Evolutionary conservation across 192 early-diverging fungal species (phyloP), one percentile per base, ranked within the genome.

Genomic region (Coemansia sp.): DNA sequence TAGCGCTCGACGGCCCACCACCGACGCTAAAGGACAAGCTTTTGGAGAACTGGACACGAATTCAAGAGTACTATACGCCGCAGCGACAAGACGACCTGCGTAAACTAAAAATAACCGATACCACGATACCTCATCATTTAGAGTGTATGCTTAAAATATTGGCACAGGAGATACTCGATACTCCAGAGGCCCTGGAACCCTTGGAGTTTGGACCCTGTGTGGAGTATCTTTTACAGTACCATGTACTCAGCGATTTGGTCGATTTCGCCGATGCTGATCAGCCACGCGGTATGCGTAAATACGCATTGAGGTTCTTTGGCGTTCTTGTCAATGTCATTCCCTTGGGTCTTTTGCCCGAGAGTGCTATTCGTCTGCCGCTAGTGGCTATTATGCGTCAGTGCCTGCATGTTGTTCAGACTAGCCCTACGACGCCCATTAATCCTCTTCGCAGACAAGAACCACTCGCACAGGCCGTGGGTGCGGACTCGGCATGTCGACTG

Each of bases 171-270:
- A 77, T 78, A 40, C 43, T 69, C 43, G 17, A 60, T 39, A 53
- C 39, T 3, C 55, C 37, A 16, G 16, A 64, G 6, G 40, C 37
- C 53, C n/a, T 49, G 16, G 71, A 73, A 69, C 70, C 72, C 68
- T 67, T 80, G 7, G 72, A 84, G 57, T 74, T 84, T 32, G 77
- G 77, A 6, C 64, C 77, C 35, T 84, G 82, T 50, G 58, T 80
- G 28, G 77, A 80, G 77, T 76, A 70, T 43, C 60, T 84, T 39
- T 55, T 78, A 52, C 76, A 79, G 66, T 76, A 77, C 74, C 77
- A 80, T 7, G 70, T 84, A 4, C 55, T 84, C 4, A 74, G 69
- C 57, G 68, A 73, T 50, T 50, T 84, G 49, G 82, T 74, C 11
- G 77, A 84, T 19, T 60, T 74, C 46, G 82, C 82, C 1, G 77